These are phyloP conservation scores for Erigeron philadelphicus DNA, from an alignment of 140 eudicot species.

Conservation along the genomic window DNA sequence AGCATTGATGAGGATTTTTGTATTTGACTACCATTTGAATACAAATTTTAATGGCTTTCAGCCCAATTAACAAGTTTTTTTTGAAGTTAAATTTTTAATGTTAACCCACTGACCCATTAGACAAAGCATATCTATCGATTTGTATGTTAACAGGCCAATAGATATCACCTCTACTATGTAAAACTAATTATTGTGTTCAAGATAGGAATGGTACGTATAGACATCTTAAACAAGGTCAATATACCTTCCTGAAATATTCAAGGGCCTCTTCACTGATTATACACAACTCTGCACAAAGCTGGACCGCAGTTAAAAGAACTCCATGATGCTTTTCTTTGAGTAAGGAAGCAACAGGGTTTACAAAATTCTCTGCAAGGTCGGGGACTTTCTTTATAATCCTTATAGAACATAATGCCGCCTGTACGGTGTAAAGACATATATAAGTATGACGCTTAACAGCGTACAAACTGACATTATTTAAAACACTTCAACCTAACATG, in stretches of 20 bases:
- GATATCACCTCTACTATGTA: background rate
- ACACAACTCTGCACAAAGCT: conserved; percentile 88
- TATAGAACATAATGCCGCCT: conserved; percentile 94
- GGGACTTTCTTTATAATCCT: conserved; percentile 96
- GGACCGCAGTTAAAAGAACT: conserved; percentile 77
- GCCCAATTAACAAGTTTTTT: background rate
- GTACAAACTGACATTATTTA: background rate
- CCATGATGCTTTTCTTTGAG: conserved; percentile 97
- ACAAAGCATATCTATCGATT: background rate
- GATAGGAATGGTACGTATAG: background rate
- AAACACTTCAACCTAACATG: conserved; percentile 1
- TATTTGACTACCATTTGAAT: background rate
- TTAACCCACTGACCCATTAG: background rate
- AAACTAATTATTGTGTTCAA: background rate
- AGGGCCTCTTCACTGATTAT: conserved; percentile 81
- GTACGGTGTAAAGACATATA: conserved; percentile 28
- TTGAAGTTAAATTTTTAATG: background rate
- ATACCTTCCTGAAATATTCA: conserved; percentile 87
- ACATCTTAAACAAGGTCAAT: conserved; percentile 5
- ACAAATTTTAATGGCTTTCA: background rate
- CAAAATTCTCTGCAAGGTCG: conserved; percentile 78
- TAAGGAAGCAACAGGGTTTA: conserved; percentile 74
- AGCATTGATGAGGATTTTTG: background rate
- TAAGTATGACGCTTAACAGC: conserved; percentile 10
- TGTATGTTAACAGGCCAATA: background rate